Base-by-base conservation (phyloP, 352 stramenopile genomes). In the Phytophthora pistaciae region DNA sequence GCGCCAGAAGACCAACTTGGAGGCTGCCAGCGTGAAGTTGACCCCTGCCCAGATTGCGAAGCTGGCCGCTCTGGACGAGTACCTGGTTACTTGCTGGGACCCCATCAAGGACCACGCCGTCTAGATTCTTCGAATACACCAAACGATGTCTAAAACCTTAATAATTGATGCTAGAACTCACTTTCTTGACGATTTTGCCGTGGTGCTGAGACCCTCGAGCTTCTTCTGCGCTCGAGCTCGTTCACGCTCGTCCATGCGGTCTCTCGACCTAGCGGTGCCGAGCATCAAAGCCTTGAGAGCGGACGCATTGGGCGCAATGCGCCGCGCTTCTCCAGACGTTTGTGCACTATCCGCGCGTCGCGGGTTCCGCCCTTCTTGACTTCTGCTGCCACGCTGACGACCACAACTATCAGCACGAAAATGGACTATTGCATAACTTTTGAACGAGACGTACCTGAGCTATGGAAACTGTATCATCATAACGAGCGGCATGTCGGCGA, bases 81-180 rank as follows among this genome's bases (percentile, higher is more conserved):
- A 36, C 18, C 25, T 56, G 23, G 23, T 38, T 14, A 23, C 50
- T n/a, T 13, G 20, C 3, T 56, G 50, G 50, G 50, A 56, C 25
- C 50, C 23, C 8, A 56, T 93, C 54, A 77, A 78, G 50, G 84
- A 92, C 53, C 92, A 94, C 63, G 91, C 91, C 48, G 88, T 97
- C 20, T 96, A 80, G 29, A 16, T 42, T 5, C 7, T 33, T 33
- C 29, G 7, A 18, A 42, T 16, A 16, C 10, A 3, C 40, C 6
- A 0, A 49, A 0, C 5, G 8, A 3, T 16, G 16, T 11, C 40
- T 49, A 3, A 44, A 33, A 33, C 9, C 38, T 10, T n/a, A n/a
- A 10, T 14, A 18, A 49, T 21, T 49, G 16, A 49, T n/a, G 40
- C 40, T 23, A 5, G 14, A 20, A 21, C 6, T 63, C 38, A 63